These are phyloP conservation scores for Fusarium mexicanum DNA, from an alignment of 2,329 filamentous ascomycete genomes.

Conservation along the genomic window DNA sequence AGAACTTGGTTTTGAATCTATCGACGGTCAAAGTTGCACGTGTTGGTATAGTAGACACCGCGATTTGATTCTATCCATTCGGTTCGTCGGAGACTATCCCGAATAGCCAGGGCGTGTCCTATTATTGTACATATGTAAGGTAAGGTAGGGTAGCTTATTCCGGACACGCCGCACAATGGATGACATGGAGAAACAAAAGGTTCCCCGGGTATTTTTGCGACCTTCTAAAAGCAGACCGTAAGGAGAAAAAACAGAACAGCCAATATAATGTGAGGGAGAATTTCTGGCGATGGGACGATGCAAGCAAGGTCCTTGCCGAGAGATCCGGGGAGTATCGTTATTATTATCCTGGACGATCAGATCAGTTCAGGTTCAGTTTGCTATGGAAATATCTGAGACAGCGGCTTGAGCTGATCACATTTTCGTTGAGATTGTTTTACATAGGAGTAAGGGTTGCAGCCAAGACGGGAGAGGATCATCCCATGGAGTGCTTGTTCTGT, in stretches of 20 bases:
- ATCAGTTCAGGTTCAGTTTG: constrained; percentile 22
- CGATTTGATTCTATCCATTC: constrained; percentile 1
- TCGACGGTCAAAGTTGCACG: constrained; percentile 11
- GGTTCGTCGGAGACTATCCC: constrained; percentile 23
- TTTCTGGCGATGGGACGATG: constrained; percentile 9
- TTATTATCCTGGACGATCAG: constrained; percentile 13
- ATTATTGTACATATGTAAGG: neutral
- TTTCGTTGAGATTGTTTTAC: constrained; percentile 5
- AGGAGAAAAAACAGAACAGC: neutral
- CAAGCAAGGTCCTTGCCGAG: constrained; percentile 21
- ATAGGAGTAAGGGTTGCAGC: constrained; percentile 12
- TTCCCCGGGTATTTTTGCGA: constrained; percentile 22
- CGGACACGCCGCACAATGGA: constrained; percentile 5
- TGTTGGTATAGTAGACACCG: neutral
- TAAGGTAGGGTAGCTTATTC: neutral
- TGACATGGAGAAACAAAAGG: constrained; percentile 12
- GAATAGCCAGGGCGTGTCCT: constrained; percentile 20
- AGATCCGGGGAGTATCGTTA: constrained; percentile 24
- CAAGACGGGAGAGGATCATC: constrained; percentile 32
- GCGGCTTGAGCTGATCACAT: constrained; percentile 8
- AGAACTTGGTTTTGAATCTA: constrained; percentile 12
- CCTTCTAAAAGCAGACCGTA: constrained; percentile 40
- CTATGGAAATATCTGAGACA: constrained; percentile 11
- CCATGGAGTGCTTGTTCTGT: constrained; percentile 11
- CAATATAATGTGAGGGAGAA: constrained; percentile 13